Evolutionary conservation across 306 rosid genomes (phyloP).

Genomic region (Lathyrus oleraceus): DNA sequence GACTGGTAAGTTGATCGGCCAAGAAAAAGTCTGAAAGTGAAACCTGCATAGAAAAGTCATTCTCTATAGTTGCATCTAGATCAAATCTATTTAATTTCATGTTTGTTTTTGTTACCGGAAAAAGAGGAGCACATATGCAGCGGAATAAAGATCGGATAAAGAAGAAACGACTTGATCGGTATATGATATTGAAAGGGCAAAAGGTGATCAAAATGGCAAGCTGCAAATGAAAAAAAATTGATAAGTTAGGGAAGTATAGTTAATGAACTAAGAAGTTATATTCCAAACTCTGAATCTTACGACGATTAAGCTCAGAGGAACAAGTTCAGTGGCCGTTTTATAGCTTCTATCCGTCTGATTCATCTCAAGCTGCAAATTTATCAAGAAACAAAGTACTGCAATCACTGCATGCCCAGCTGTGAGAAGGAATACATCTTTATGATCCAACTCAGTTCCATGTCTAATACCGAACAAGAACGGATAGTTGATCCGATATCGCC

Average conservation of each 20-base stretch:
- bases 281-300: constrained; percentile 47
- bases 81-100: neutral
- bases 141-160: constrained; percentile 52
- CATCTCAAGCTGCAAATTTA: constrained; percentile 66
- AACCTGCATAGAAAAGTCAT: constrained; percentile 46
- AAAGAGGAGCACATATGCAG: constrained; percentile 67
- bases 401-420: constrained; percentile 69
- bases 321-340: constrained; percentile 53
- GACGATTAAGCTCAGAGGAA: constrained; percentile 59
- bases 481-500: constrained; percentile 64
- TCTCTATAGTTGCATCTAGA: neutral
- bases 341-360: constrained; percentile 42
- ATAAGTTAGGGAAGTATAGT: neutral
- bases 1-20: constrained; percentile 82
- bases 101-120: constrained; percentile 46
- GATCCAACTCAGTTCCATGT: constrained; percentile 68
- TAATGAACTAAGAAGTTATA: neutral
- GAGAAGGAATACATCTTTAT: constrained; percentile 59
- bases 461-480: constrained; percentile 74
- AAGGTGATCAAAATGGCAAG: constrained; percentile 52
- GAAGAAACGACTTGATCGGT: constrained; percentile 67
- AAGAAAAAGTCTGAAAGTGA: constrained; percentile 57
- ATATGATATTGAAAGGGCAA: constrained; percentile 63
- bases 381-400: constrained; percentile 59
- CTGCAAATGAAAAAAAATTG: constrained; percentile 48